These are phyloP conservation scores for Spergularia marina DNA, from an alignment of 148 eudicot species.

Conservation along the genomic window DNA sequence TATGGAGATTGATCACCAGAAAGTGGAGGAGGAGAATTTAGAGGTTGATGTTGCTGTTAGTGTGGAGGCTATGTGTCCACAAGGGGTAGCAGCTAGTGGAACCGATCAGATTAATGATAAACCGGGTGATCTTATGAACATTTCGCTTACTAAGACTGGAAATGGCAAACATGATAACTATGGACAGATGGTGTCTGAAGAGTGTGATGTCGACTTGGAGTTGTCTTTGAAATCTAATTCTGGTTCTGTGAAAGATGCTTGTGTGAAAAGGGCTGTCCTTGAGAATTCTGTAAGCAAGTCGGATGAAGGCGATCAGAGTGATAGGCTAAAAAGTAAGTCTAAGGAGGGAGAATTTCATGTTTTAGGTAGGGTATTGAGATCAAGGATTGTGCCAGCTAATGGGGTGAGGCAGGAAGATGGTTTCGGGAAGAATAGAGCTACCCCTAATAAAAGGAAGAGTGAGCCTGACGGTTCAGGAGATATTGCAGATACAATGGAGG, in stretches of 20 bases:
- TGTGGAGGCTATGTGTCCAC: conserved; percentile 24
- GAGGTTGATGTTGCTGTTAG: conserved; percentile 13
- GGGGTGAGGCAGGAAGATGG: conserved; percentile 22
- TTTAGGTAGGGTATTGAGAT: conserved; percentile 34
- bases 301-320: conserved; percentile 11
- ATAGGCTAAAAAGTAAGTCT: conserved; percentile 17
- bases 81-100: neutral
- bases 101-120: conserved; percentile 5
- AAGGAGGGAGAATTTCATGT: conserved; percentile 17
- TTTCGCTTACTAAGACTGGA: neutral
- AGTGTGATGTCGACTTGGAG: conserved; percentile 5
- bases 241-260: neutral
- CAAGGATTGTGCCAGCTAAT: conserved; percentile 38
- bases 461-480: conserved; percentile 19
- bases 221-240: conserved; percentile 10
- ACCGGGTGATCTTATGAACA: neutral
- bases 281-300: conserved; percentile 16
- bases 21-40: conserved; percentile 16
- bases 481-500: conserved; percentile 3
- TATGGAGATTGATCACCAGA: conserved; percentile 20
- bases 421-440: conserved; percentile 1
- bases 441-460: conserved; percentile 29
- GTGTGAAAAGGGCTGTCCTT: conserved; percentile 12
- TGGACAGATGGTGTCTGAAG: conserved; percentile 4
- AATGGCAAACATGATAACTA: neutral